Base-by-base conservation (phyloP, 768 basidiomycete genomes). In the Galerina sulciceps region DNA sequence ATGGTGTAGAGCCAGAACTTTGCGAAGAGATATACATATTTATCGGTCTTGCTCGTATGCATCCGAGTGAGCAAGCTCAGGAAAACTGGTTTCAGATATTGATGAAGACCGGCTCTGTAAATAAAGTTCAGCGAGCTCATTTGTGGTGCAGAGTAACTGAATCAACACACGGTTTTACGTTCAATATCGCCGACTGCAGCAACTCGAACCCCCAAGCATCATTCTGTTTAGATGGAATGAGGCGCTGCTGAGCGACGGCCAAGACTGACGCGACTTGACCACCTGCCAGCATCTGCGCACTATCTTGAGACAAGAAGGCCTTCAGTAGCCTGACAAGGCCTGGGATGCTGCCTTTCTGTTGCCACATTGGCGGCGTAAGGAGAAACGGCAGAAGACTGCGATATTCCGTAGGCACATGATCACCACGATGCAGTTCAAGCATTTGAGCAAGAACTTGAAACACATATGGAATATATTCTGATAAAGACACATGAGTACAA, bases 361-460 rank as follows among this genome's bases (percentile, higher is more conserved):
- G 88, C 96, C 97, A 99, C 6, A 90, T 81, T 0, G 86, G 79
- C 0, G 95, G 94, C 0, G 89, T 91, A 44, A 98, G 84, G 15
- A 99, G 79, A 67, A 94, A 88, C 0, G 87, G 89, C 6, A 98
- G 81, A 9, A 99, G 79, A 26, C 81, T 76, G 23, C 88, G 87
- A 75, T 98, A 99, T 55, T 89, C 84, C 0, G 78, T 73, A 1
- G 96, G 94, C 2, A 96, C 79, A 6, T 81, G 78, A 2, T 72
- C 67, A 1, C 71, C 75, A 64, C 60, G 53, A 52, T 96, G 95
- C 2, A 93, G 76, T 61, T 94, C 90, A 31, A 99, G 88, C 83
- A 99, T 94, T 68, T 99, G 97, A 0, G 95, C 90, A 44, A 98
- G 86, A 64, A 99, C 85, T 69, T 99, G 97, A 82, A 99, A 98